These are phyloP conservation scores for Fusarium kyushuense DNA, from an alignment of 2,329 filamentous ascomycete species.

Conservation along the genomic window DNA sequence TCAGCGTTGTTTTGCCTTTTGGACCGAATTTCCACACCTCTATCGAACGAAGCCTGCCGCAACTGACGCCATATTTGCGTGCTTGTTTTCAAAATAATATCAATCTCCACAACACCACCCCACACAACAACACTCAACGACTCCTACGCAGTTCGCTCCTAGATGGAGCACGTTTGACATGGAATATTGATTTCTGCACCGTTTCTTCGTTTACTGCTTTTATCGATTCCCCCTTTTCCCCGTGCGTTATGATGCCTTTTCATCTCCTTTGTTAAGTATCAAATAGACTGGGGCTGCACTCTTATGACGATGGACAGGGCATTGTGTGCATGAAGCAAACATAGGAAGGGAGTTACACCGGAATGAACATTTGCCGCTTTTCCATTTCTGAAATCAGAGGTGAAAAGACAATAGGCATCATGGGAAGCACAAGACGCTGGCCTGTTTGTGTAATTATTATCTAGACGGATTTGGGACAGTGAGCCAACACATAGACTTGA, in stretches of 20 bases:
- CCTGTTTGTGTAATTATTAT: constrained; percentile 48
- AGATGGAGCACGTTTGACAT: constrained; percentile 43
- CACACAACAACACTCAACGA: constrained; percentile 9
- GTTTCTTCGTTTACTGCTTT: constrained; percentile 29
- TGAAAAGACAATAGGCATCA: constrained; percentile 40
- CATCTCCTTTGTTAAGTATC: constrained; percentile 45
- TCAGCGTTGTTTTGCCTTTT: constrained; percentile 36
- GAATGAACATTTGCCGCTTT: constrained; percentile 38
- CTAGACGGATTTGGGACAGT: constrained; percentile 42
- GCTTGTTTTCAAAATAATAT: constrained; percentile 43
- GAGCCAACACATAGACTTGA: constrained; percentile 45
- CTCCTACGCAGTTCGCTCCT: constrained; percentile 41
- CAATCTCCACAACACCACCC: constrained; percentile 12
- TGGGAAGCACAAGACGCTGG: constrained; percentile 47
- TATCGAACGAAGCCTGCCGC: constrained; percentile 29
- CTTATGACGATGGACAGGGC: constrained; percentile 46
- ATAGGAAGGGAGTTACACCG: constrained; percentile 46
- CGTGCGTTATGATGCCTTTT: constrained; percentile 38
- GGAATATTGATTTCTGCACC: constrained; percentile 35
- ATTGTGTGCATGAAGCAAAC: constrained; percentile 46
- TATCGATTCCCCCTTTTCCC: constrained; percentile 43
- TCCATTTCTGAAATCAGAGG: constrained; percentile 30
- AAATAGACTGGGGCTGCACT: constrained; percentile 49
- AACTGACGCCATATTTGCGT: constrained; percentile 34
- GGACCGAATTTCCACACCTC: constrained; percentile 37